These are phyloP conservation scores for Sisymbrium irio DNA, from an alignment of 345 rosid genomes.

Conservation along the genomic window DNA sequence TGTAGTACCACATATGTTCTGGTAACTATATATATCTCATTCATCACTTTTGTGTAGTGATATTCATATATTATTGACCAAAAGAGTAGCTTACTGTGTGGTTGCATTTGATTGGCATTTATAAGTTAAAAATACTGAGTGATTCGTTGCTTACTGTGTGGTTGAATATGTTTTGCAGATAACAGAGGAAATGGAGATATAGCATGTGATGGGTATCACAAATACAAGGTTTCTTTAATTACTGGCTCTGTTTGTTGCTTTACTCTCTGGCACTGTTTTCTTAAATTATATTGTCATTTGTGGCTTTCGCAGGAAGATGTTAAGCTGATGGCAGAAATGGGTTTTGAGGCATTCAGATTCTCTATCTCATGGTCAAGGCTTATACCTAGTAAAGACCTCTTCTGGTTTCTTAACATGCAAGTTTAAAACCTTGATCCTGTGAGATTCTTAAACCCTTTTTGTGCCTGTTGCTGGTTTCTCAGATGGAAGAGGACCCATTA, in stretches of 20 bases:
- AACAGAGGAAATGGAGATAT: constrained; percentile 45
- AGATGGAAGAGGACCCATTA: constrained; percentile 70
- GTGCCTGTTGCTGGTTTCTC: neutral
- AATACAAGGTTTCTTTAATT: constrained; percentile 46
- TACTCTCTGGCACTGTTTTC: neutral
- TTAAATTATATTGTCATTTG: neutral
- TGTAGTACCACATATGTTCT: no score
- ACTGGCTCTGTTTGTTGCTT: neutral
- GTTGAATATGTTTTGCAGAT: neutral
- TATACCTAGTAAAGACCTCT: constrained; percentile 49
- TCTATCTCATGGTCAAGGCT: constrained; percentile 88
- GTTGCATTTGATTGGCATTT: neutral
- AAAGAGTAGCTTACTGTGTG: neutral
- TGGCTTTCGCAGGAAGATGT: constrained; percentile 62
- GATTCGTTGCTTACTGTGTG: neutral
- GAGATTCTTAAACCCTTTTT: neutral
- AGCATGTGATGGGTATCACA: constrained; percentile 60
- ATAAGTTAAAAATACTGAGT: neutral
- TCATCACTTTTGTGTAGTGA: no score
- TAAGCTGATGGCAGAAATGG: constrained; percentile 57
- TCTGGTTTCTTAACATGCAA: neutral
- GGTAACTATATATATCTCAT: no score
- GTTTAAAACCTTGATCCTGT: neutral
- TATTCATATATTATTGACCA: neutral
- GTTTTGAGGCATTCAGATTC: constrained; percentile 67